Evolutionary conservation across 2,329 filamentous ascomycete genomes (phyloP).

Genomic region (Rhytidhysteron rufulum): DNA sequence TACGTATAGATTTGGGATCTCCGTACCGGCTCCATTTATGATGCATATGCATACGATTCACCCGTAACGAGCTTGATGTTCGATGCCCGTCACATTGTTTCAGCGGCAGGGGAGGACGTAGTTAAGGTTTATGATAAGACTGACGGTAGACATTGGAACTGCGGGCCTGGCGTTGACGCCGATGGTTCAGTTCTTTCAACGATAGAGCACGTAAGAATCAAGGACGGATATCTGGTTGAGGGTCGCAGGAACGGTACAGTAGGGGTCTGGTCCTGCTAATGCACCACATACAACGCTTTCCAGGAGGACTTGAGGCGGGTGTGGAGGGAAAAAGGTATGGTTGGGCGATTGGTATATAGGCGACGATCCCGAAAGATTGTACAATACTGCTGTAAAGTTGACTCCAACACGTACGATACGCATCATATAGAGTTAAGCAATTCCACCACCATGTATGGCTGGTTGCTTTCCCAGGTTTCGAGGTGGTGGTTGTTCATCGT

Average conservation of each 20-base stretch:
- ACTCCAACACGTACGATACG: too few relatives aligned
- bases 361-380: background rate
- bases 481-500: too few relatives aligned
- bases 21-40: conserved; percentile 88
- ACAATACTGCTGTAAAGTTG: too few relatives aligned
- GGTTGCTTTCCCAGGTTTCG: too few relatives aligned
- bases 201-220: conserved; percentile 83
- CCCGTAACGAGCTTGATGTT: conserved; percentile 97
- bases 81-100: conserved; percentile 81
- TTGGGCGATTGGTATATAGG: background rate
- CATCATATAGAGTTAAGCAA: too few relatives aligned
- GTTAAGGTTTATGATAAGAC: conserved; percentile 98
- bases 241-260: conserved; percentile 83
- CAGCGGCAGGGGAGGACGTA: conserved; percentile 85
- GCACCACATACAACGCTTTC: background rate
- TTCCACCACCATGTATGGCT: too few relatives aligned
- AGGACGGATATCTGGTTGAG: conserved; percentile 91
- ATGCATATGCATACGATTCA: conserved; percentile 93
- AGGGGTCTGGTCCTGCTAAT: conserved; percentile 67
- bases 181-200: conserved; percentile 52
- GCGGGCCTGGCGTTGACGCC: conserved; percentile 67
- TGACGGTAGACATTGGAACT: conserved; percentile 94
- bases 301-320: too few relatives aligned
- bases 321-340: too few relatives aligned
- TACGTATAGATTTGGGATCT: conserved; percentile 90